Conservation (phyloP, 1,139 yeast species). For the Blastobotrys proliferans region DNA sequence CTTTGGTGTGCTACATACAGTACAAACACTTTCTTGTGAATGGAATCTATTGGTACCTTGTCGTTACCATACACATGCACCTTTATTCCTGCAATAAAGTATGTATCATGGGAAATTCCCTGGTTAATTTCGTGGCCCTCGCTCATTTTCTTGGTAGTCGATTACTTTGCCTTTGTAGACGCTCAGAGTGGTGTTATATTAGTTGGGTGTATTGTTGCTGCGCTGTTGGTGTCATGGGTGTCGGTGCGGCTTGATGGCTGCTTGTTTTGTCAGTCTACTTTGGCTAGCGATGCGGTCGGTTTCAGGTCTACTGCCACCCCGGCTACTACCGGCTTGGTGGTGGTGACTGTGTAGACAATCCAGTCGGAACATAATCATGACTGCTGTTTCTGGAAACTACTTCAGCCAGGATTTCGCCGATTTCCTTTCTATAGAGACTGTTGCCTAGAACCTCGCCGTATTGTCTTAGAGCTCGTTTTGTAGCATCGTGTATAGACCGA, state of each 20-base stretch:
- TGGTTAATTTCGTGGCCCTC: neutral
- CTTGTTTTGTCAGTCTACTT: neutral
- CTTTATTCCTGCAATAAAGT: neutral
- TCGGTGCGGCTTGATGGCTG: neutral
- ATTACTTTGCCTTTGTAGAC: too few species aligned
- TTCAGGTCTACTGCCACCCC: neutral
- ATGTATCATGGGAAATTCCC: neutral
- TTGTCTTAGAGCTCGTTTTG: slow-evolving; percentile 68
- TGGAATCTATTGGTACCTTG: neutral
- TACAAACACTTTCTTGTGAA: slow-evolving; percentile 1
- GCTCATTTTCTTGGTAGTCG: too few species aligned
- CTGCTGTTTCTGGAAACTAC: too few species aligned
- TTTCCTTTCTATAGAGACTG: slow-evolving; percentile 68
- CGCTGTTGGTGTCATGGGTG: neutral
- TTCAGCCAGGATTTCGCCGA: too few species aligned
- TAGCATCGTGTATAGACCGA: slow-evolving; percentile 44
- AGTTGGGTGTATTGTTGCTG: neutral
- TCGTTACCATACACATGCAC: slow-evolving; percentile 5
- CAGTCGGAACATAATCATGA: too few species aligned
- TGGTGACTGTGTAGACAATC: too few species aligned
- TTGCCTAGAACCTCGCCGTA: slow-evolving; percentile 77
- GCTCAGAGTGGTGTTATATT: too few species aligned
- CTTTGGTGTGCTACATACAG: slow-evolving; percentile 10
- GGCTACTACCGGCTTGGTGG: neutral
- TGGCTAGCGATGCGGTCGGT: neutral